Evolutionary conservation across 202 grass and related monocot species (phyloP), one percentile per base, ranked within the genome.

Genomic region (Setaria viridis): DNA sequence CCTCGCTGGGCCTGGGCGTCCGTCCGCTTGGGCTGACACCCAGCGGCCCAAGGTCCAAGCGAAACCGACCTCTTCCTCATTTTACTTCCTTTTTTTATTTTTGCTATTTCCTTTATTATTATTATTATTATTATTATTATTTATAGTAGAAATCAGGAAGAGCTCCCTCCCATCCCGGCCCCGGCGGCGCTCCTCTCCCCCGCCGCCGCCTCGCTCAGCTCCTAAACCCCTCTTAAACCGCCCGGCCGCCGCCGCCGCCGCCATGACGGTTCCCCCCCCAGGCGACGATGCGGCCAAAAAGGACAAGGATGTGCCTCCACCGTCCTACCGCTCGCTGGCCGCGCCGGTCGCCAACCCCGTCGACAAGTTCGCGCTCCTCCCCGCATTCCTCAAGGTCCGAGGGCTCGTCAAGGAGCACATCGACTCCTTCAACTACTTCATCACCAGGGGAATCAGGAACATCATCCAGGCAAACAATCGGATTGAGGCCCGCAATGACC

Each of bases 351-450:
- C 85, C 42, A 91, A 84, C 25, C 76, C 94, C 7, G 82, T 97
- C 39, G 90, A 94, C 88, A 97, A 94, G 82, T 92, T 97, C 68
- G 84, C 86, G 58, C 88, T 97, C 29, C 90, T 92, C 39, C 86
- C 92, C 45, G 90, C 90, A 59, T 97, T 94, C 87, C 88, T 94
- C 42, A 94, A 92, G 92, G 94, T 55, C 2, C 49, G 96, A 72
- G 96, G 96, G 6, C 88, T 96, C 10, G 93, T 99, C 63, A 99
- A 99, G 82, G 90, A 92, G 67, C 93, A 94, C 81, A 88, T 99
- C 13, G 90, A 99, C 72, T 99, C 93, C 3, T 99, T 94, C 81
- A 94, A 99, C 85, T 99, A 96, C 67, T 96, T 99, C 81, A 81
- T 93, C 67, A 91, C 87, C 45, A 84, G 72, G 62, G 97, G 86